phyloP scores from a whole-genome alignment of 805 yeast species.

The Saccharomycopsis sp. region DNA sequence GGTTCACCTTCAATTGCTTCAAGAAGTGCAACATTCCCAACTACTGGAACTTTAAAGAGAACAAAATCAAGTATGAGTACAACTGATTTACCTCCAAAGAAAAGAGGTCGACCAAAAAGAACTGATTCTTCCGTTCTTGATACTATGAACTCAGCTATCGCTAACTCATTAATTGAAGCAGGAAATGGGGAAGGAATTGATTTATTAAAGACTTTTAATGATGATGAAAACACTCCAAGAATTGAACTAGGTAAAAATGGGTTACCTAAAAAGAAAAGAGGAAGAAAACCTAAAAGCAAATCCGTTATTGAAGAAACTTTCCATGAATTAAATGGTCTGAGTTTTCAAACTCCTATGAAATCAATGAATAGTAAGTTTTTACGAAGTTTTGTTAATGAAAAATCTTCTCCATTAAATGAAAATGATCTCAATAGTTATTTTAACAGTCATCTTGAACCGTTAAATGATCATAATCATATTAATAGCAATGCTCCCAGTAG shows the following conservation, averaged over 20 bases:
- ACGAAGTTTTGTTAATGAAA: conserved; percentile 16
- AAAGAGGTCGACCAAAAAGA: conserved; percentile 23
- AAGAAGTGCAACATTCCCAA: conserved; percentile 6
- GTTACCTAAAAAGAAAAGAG: conserved; percentile 15
- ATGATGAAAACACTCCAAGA: conserved; percentile 4
- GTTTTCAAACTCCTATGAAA: conserved; percentile 13
- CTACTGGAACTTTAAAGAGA: conserved; percentile 13
- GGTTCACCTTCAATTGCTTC: conserved; percentile 6
- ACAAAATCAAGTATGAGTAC: conserved; percentile 16
- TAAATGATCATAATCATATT: not conserved
- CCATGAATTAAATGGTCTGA: not conserved
- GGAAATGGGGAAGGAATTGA: conserved; percentile 4
- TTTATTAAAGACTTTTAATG: conserved; percentile 12
- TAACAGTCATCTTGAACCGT: not conserved
- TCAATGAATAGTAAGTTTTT: conserved; percentile 6
- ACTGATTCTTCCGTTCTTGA: not conserved
- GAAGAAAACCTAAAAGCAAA: conserved; percentile 14
- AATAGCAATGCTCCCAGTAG: not conserved
- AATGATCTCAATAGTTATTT: conserved; percentile 13
- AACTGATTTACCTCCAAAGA: conserved; percentile 16
- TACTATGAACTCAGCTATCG: not conserved
- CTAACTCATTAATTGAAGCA: conserved; percentile 1
- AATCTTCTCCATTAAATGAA: conserved; percentile 18
- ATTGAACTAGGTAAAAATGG: conserved; percentile 6
- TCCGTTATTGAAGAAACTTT: not conserved